Evolutionary conservation across 805 yeast genomes (phyloP).

Genomic region (Barnettozyma populi): DNA sequence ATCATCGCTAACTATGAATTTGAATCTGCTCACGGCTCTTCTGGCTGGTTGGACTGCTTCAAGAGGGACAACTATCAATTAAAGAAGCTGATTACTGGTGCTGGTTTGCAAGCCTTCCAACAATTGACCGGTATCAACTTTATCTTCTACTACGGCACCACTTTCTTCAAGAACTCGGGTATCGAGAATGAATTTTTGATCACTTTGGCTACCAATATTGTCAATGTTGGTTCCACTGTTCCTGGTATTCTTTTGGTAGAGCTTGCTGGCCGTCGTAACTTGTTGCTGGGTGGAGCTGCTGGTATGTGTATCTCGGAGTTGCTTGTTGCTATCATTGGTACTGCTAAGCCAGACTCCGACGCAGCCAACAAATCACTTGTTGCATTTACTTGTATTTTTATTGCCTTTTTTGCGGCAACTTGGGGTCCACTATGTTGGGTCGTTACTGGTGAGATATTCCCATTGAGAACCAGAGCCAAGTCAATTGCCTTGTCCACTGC

Average conservation of each 20-base stretch:
- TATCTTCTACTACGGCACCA: constrained; percentile 65
- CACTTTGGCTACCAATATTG: constrained; percentile 38
- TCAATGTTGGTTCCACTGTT: constrained; percentile 45
- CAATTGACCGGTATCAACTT: constrained; percentile 72
- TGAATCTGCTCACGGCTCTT: constrained; percentile 32
- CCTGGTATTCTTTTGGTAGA: constrained; percentile 54
- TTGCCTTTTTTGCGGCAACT: constrained; percentile 72
- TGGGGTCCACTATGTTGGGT: constrained; percentile 87
- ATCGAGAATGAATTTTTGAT: constrained; percentile 41
- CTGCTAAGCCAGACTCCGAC: constrained; percentile 21
- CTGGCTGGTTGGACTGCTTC: constrained; percentile 31
- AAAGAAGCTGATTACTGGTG: constrained; percentile 40
- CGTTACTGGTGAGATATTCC: constrained; percentile 54
- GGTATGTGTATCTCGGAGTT: constrained; percentile 61
- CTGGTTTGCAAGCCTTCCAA: constrained; percentile 44
- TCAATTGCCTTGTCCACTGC: constrained; percentile 69
- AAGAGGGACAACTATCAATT: constrained; percentile 32
- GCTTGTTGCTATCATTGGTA: constrained; percentile 48
- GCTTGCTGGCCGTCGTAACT: constrained; percentile 58
- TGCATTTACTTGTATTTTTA: constrained; percentile 53
- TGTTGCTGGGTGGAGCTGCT: constrained; percentile 55
- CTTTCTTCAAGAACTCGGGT: constrained; percentile 51
- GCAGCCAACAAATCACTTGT: constrained; percentile 43
- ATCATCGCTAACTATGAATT: constrained; percentile 43
- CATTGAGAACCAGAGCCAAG: constrained; percentile 69